Evolutionary conservation across 306 rosid species (phyloP).

Genomic region (Vigna mungo): DNA sequence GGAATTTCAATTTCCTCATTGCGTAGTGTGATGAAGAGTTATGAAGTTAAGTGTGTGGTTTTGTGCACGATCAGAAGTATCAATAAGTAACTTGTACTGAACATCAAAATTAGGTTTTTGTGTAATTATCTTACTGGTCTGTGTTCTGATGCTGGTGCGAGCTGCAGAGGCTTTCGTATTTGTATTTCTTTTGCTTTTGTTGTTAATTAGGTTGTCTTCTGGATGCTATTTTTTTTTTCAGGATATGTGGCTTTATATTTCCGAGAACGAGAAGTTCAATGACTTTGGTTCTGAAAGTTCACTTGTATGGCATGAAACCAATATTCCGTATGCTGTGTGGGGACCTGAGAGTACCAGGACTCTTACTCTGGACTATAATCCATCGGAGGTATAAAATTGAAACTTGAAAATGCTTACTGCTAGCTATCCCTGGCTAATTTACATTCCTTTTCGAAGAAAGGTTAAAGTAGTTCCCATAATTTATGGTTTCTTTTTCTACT

Average conservation of each 20-base stretch:
- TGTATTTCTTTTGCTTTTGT: constrained; percentile 32
- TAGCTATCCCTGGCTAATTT: constrained; percentile 17
- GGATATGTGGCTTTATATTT: constrained; percentile 97
- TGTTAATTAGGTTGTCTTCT: constrained; percentile 5
- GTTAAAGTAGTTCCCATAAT: constrained; percentile 6
- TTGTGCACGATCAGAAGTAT: constrained; percentile 19
- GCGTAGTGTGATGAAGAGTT: neutral
- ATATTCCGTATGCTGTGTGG: constrained; percentile 85
- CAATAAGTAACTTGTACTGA: neutral
- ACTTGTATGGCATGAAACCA: constrained; percentile 92
- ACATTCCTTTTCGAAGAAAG: constrained; percentile 16
- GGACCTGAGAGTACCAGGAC: constrained; percentile 71
- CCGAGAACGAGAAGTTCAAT: constrained; percentile 76
- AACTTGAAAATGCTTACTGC: constrained; percentile 6
- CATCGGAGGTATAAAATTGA: constrained; percentile 71
- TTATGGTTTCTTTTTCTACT: constrained; percentile 35
- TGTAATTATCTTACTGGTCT: neutral
- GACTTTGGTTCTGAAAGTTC: constrained; percentile 78
- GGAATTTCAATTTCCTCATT: constrained; percentile 2
- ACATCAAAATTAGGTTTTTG: neutral
- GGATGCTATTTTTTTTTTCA: constrained; percentile 45
- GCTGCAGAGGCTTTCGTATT: constrained; percentile 13
- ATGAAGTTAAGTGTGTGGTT: neutral
- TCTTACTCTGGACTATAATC: constrained; percentile 66
- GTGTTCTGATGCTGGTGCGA: neutral